phyloP scores from a whole-genome alignment of 1,139 yeast species.

The Williopsis jadinii region DNA sequence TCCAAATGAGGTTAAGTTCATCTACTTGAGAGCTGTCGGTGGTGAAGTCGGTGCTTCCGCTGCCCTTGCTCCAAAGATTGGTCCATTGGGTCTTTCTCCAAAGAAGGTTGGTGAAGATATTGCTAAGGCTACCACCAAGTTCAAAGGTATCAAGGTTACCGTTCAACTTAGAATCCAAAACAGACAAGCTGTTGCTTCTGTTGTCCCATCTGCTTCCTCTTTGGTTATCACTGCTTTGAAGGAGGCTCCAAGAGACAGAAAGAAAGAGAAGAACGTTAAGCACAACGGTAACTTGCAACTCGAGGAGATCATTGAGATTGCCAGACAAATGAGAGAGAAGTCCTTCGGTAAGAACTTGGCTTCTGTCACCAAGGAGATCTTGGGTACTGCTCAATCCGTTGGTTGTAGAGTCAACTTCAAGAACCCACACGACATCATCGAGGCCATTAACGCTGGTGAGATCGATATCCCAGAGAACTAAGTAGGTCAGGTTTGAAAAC shows the following conservation, averaged over 20 bases:
- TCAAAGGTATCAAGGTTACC: slow-evolving; percentile 99
- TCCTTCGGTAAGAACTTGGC: slow-evolving; percentile 97
- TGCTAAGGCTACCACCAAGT: slow-evolving; percentile 99
- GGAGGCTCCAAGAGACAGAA: slow-evolving; percentile 99
- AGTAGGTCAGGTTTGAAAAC: slow-evolving; percentile 18
- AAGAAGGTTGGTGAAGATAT: slow-evolving; percentile 99
- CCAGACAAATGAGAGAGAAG: slow-evolving; percentile 96
- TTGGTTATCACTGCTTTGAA: slow-evolving; percentile 98
- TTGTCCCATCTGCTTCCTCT: slow-evolving; percentile 99
- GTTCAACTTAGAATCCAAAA: slow-evolving; percentile 98
- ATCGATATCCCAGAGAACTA: slow-evolving; percentile 92
- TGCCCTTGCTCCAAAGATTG: slow-evolving; percentile 99
- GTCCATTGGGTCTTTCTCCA: slow-evolving; percentile 99
- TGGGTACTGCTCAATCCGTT: slow-evolving; percentile 99
- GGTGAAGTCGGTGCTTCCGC: slow-evolving; percentile 99
- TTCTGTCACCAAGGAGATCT: slow-evolving; percentile 96
- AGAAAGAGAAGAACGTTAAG: slow-evolving; percentile 99
- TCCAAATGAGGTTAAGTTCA: slow-evolving; percentile 97
- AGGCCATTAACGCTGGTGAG: slow-evolving; percentile 97
- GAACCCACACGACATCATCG: slow-evolving; percentile 99
- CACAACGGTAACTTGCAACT: slow-evolving; percentile 99
- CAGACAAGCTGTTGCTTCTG: slow-evolving; percentile 99
- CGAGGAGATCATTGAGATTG: slow-evolving; percentile 94
- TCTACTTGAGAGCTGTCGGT: slow-evolving; percentile 99
- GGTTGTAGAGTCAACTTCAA: slow-evolving; percentile 99